Percentiles rank a stretch among this genome's conserved stretches.
Evolutionary conservation across 208 protist genomes (phyloP).

Genomic region (Crithidia fasciculata): DNA sequence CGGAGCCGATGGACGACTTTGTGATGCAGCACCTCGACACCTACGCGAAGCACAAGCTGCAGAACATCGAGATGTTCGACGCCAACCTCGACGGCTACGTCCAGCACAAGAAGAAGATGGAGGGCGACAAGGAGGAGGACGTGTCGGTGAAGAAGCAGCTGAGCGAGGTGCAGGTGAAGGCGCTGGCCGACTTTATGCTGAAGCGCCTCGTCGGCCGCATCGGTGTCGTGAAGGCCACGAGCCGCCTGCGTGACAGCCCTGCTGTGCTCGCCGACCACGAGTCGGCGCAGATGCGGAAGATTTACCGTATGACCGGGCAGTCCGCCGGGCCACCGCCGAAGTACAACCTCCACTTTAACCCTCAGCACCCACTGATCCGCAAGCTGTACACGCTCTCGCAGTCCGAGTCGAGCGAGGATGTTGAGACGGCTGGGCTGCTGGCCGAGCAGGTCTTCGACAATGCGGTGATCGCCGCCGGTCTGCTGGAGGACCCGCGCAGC

Average conservation of each 20-base stretch:
- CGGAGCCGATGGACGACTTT: slow-evolving; percentile 95
- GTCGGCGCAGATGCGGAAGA: slow-evolving; percentile 91
- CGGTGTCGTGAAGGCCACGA: slow-evolving; percentile 85
- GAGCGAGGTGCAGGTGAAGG: slow-evolving; percentile 85
- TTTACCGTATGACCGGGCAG: slow-evolving; percentile 91
- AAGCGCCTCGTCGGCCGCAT: slow-evolving; percentile 89
- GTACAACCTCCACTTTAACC: slow-evolving; percentile 94
- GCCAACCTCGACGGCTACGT: slow-evolving; percentile 88
- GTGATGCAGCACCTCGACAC: slow-evolving; percentile 95
- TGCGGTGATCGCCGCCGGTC: slow-evolving; percentile 89
- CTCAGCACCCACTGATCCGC: slow-evolving; percentile 89
- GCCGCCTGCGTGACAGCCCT: slow-evolving; percentile 87
- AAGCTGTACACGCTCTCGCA: slow-evolving; percentile 92
- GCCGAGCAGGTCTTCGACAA: slow-evolving; percentile 95
- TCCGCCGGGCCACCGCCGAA: slow-evolving; percentile 82
- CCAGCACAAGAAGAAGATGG: slow-evolving; percentile 89
- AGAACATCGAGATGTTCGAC: slow-evolving; percentile 93
- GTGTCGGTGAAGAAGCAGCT: slow-evolving; percentile 88
- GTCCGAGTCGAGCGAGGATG: slow-evolving; percentile 67
- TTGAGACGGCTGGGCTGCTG: slow-evolving; percentile 86
- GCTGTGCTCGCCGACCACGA: slow-evolving; percentile 92
- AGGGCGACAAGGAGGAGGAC: slow-evolving; percentile 80
- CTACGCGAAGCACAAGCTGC: slow-evolving; percentile 94
- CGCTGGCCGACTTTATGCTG: slow-evolving; percentile 86
- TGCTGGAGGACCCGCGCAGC: slow-evolving; percentile 92